Evolutionary conservation across 371 early-diverging fungal species (phyloP), one percentile per base, ranked within the genome.

Genomic region (Sporodiniella umbellata): DNA sequence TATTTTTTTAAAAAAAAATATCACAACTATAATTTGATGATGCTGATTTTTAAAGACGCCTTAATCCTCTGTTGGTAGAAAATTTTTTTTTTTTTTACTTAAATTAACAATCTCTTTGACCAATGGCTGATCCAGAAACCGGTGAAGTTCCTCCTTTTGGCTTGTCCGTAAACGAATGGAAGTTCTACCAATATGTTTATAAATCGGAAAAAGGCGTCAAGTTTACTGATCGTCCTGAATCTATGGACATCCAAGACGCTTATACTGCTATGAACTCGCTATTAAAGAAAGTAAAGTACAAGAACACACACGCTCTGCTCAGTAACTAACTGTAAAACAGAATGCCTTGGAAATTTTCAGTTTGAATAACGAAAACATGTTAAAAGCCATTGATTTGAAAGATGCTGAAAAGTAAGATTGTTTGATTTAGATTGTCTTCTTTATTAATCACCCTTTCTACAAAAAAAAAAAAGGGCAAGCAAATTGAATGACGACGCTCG

Each of bases 231-330:
- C 66, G 63, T 33, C 75, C 75, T 45, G 59, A 68, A 6, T 71
- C 70, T 26, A 68, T 71, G 62, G 65, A 60, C 33, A 62, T 72
- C 4, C 53, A 53, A 54, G 72, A 66, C 15, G 66, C 75, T 4
- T 73, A 71, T 22, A 23, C 56, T 12, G 70, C 79, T 8, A 73
- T 81, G 73, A 81, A 81, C 45, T 45, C 68, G 5, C 37, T 81
- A 18, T 45, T 77, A 48, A 71, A 69, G 33, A 81, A 77, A 70
- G 81, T 81, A 68, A 23, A 15, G 8, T 23, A 39, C 28, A 45
- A 15, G 17, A n/a, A 37, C 2, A 37, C 24, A 33, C 30, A 4
- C 15, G 7, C 31, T 37, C 12, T 11, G 28, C 14, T 4, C 10
- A 37, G 31, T 33, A 18, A 39, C 35, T 21, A 10, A n/a, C 21